Evolutionary conservation across 208 protist species (phyloP).

Genomic region (Leishmania guyanensis): DNA sequence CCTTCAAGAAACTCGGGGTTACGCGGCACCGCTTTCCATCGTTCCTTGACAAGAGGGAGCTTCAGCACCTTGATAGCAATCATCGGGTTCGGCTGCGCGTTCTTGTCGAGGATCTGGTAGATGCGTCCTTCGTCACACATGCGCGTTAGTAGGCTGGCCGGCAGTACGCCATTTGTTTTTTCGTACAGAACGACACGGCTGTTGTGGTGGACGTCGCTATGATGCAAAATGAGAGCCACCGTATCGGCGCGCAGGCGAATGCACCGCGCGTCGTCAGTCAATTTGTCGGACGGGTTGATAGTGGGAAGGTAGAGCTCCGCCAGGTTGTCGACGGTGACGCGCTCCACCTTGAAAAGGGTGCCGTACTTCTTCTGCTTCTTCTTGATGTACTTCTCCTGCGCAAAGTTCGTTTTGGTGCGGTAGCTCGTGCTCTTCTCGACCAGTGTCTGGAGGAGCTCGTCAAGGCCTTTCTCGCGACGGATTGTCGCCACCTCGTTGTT

Average conservation of each 20-base stretch:
- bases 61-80: slow-evolving; percentile 59
- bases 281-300: slow-evolving; percentile 72
- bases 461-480: slow-evolving; percentile 72
- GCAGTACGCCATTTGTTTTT: slow-evolving; percentile 80
- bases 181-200: slow-evolving; percentile 83
- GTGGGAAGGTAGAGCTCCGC: slow-evolving; percentile 82
- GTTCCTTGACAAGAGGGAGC: slow-evolving; percentile 62
- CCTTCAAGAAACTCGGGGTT: slow-evolving; percentile 75
- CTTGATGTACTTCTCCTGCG: slow-evolving; percentile 92
- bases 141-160: slow-evolving; percentile 74
- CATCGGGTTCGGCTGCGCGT: slow-evolving; percentile 76
- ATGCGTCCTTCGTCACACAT: slow-evolving; percentile 63
- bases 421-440: slow-evolving; percentile 89
- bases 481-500: slow-evolving; percentile 79
- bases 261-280: slow-evolving; percentile 60
- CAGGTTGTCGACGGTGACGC: slow-evolving; percentile 68
- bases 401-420: slow-evolving; percentile 86
- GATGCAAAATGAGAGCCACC: slow-evolving; percentile 83
- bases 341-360: slow-evolving; percentile 84
- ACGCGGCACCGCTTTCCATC: slow-evolving; percentile 85
- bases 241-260: slow-evolving; percentile 85
- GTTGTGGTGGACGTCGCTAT: slow-evolving; percentile 80
- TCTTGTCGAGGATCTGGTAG: slow-evolving; percentile 83
- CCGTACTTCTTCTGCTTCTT: slow-evolving; percentile 93
- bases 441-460: slow-evolving; percentile 74